These are phyloP conservation scores for Magnolia changhungtana DNA, from an alignment of 164 flowering plant genomes.

Conservation along the genomic window DNA sequence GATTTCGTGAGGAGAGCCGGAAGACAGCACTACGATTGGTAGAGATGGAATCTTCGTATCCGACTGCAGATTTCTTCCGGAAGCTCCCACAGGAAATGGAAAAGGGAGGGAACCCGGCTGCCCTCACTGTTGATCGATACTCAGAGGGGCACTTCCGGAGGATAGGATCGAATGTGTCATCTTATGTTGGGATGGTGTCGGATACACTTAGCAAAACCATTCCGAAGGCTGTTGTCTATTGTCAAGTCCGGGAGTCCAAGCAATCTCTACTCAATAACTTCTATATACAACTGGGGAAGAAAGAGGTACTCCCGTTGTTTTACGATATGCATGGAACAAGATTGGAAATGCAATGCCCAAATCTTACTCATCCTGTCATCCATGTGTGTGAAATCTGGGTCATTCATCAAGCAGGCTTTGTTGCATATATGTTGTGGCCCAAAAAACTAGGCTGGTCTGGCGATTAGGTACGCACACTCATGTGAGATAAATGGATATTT, in stretches of 20 bases:
- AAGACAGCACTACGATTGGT: slow-evolving; percentile 56
- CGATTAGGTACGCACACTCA: not conserved
- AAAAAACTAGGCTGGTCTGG: not conserved
- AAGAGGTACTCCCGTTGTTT: slow-evolving; percentile 39
- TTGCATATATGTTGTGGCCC: no score
- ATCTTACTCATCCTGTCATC: no score
- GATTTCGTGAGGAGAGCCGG: slow-evolving; percentile 57
- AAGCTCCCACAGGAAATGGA: slow-evolving; percentile 58
- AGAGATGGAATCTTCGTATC: slow-evolving; percentile 72
- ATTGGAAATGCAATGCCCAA: no score
- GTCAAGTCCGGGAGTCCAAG: slow-evolving; percentile 73
- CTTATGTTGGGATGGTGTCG: slow-evolving; percentile 53
- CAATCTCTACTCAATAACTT: slow-evolving; percentile 49
- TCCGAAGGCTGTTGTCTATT: slow-evolving; percentile 67
- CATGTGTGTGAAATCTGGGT: no score
- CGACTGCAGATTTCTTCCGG: slow-evolving; percentile 66
- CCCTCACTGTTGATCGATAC: slow-evolving; percentile 40
- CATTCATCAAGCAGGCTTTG: no score
- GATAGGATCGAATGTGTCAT: slow-evolving; percentile 55
- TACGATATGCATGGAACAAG: not conserved
- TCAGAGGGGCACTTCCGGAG: slow-evolving; percentile 56
- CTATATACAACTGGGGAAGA: slow-evolving; percentile 61
- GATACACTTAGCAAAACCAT: slow-evolving; percentile 50
- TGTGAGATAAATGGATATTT: not conserved
- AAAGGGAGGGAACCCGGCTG: slow-evolving; percentile 43